Evolutionary conservation across 1,284 basidiomycete genomes (phyloP).

Genomic region (Rhizoctonia solani): DNA sequence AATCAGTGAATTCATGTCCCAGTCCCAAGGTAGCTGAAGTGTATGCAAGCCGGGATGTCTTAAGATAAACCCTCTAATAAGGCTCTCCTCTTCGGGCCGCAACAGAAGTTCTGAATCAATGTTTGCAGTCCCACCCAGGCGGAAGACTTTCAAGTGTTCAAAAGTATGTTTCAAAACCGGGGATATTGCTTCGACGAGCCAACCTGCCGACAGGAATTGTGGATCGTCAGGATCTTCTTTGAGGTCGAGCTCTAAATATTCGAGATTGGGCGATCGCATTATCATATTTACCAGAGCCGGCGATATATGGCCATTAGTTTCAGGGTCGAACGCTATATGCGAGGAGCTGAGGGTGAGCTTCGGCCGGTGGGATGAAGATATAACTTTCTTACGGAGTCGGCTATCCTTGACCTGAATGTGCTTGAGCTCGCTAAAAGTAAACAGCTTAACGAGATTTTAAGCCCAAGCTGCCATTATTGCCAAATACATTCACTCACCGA

Average conservation of each 20-base stretch:
- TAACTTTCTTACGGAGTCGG: constrained; percentile 3
- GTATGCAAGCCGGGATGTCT: constrained; percentile 7
- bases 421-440: constrained; percentile 21
- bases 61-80: constrained; percentile 15
- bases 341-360: neutral
- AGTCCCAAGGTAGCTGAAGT: constrained; percentile 29
- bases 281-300: constrained; percentile 14
- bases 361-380: neutral
- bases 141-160: neutral
- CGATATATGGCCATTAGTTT: constrained; percentile 9
- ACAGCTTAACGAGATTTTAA: neutral
- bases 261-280: constrained; percentile 8
- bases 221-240: constrained; percentile 7
- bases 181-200: constrained; percentile 24
- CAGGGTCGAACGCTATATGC: constrained; percentile 10
- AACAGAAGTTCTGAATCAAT: constrained; percentile 26
- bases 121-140: constrained; percentile 9
- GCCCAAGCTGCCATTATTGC: neutral
- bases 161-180: constrained; percentile 15
- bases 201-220: neutral
- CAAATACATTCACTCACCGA: constrained; percentile 2
- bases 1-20: constrained; percentile 23
- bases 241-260: constrained; percentile 22
- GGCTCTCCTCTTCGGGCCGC: neutral
- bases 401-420: constrained; percentile 24